Evolutionary conservation across 225 moss, liverwort and hornwort genomes (phyloP), one percentile per base, ranked within the genome.

Genomic region (Pseudisothecium myosuroides): DNA sequence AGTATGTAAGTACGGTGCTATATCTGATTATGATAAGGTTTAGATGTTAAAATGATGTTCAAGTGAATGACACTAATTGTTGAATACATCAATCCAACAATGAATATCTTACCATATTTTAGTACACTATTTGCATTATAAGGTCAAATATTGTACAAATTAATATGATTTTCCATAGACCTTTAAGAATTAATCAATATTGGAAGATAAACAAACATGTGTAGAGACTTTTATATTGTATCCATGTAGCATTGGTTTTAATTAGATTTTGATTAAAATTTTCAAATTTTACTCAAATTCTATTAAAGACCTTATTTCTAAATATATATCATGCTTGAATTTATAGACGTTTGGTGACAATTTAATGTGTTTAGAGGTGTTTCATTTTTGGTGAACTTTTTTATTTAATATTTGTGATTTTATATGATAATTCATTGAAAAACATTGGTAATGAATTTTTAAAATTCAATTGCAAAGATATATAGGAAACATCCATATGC

Each of bases 1-100:
- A 29, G 14, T n/a, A 37, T 22, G 7, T 4, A 0, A 5, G 3
- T 66, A 37, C 1, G 7, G 7, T n/a, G 23, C 4, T 1, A 2
- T 6, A 69, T 69, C 1, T 22, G 2, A 39, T n/a, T 39, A 69
- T 39, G 7, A 39, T 69, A 69, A 39, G 39, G 23, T 69, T 39
- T n/a, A 39, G 23, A 69, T 69, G 23, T 14, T 23, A 69, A 39
- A 69, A 9, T 69, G 13, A 14, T 39, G 7, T 14, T 7, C 23
- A 69, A 69, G 0, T 23, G 23, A 39, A 69, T 6, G 17, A 54
- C 17, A 6, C 17, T 54, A 54, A 17, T 54, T 54, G 54, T 54
- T 17, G 17, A 54, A 23, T 23, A 23, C 7, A n/a, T 39, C 13
- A n/a, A 69, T n/a, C 22, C 17, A 65, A 16, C 5, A 3, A 9